These are phyloP conservation scores for Ogataea sp. DNA, from an alignment of 805 yeast genomes.

Conservation along the genomic window DNA sequence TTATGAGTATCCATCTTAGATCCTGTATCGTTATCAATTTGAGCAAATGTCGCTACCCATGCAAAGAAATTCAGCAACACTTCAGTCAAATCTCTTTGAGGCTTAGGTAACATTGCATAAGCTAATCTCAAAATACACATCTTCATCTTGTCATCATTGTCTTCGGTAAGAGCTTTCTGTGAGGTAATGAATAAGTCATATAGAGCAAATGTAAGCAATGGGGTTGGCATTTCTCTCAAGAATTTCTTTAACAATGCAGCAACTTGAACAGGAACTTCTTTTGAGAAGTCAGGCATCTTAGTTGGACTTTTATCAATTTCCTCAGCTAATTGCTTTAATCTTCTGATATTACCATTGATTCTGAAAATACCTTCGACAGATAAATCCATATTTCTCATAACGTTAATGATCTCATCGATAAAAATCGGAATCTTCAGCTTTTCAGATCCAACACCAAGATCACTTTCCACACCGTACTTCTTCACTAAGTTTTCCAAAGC, in stretches of 20 bases:
- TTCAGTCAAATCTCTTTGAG: conserved; percentile 79
- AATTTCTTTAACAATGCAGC: conserved; percentile 91
- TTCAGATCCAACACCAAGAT: conserved; percentile 75
- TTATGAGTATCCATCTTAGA: conserved; percentile 96
- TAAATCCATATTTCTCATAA: conserved; percentile 85
- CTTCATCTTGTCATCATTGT: conserved; percentile 33
- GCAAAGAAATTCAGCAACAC: conserved; percentile 77
- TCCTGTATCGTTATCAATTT: conserved; percentile 81
- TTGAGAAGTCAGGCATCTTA: conserved; percentile 56
- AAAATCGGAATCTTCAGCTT: conserved; percentile 76
- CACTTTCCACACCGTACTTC: conserved; percentile 74
- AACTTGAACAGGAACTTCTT: conserved; percentile 80
- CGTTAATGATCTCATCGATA: conserved; percentile 76
- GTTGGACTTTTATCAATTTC: conserved; percentile 68
- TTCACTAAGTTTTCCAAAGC: conserved; percentile 61
- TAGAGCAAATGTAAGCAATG: conserved; percentile 68
- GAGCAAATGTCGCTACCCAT: conserved; percentile 96
- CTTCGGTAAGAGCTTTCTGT: conserved; percentile 29
- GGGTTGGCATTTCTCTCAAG: conserved; percentile 87
- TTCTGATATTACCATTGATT: conserved; percentile 88
- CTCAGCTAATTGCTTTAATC: conserved; percentile 64
- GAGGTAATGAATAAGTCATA: conserved; percentile 75
- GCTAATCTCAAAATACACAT: conserved; percentile 52
- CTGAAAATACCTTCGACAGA: conserved; percentile 95
- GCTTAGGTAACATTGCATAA: conserved; percentile 72